Base-by-base conservation (phyloP, 805 yeast species). In the Saccharomycopsis sp. region DNA sequence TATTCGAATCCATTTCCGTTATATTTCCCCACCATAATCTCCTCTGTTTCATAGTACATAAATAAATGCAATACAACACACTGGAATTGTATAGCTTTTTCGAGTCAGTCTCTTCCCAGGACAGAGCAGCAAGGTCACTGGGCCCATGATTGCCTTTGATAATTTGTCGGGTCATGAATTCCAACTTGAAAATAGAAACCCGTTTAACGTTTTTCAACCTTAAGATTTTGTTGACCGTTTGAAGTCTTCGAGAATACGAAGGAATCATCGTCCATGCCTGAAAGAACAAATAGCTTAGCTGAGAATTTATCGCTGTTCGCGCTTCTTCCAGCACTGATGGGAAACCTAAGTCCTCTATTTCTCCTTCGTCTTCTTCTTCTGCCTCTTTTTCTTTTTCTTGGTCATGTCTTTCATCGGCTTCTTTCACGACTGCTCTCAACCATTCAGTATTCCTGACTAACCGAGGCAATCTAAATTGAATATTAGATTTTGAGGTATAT, bases 161-260 rank as follows among this genome's bases (percentile, higher is more conserved):
- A 31, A 29, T 33, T 23, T 22, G 36, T 26, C 8, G 41, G 9
- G 27, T 27, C 33, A 27, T 23, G 17, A 23, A 41, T 11, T 60
- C 64, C 6, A 74, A 45, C 36, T 67, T 62, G 40, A 64, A 56
- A 11, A 71, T 53, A 0, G 74, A 59, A 1, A 72, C 50, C 23
- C 65, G 67, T 22, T 62, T 56, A 7, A 77, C 71, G 1, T 75
- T 71, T 21, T 41, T 35, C 50, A 61, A 58, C 57, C 72, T 79
- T 4, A 77, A 53, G 4, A 61, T 48, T 43, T 72, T 57, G 57
- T 77, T 78, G 26, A 77, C 52, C 2, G 62, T 42, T 51, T 74
- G 75, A 37, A 77, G 59, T 53, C 69, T 69, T 43, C 62, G 54
- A 5, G 68, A 55, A n/a, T 65, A 61, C 1, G 55, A 50, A 13